Percentiles rank a stretch among this genome's conserved stretches.
These are phyloP conservation scores for Quercus alba DNA, from an alignment of 306 rosid genomes.

Conservation along the genomic window DNA sequence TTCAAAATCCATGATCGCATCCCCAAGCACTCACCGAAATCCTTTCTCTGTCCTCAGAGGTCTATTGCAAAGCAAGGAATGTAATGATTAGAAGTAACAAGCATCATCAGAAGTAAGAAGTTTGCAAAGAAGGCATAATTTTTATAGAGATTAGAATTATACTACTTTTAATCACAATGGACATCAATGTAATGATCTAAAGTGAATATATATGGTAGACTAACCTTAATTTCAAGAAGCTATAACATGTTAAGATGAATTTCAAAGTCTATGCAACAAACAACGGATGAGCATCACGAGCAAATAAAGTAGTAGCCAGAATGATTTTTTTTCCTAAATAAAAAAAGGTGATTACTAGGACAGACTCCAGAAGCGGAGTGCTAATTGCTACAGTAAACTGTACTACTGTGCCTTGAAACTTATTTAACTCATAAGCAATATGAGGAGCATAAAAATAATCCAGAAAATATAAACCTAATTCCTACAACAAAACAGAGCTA, in stretches of 20 bases:
- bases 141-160: too few species aligned
- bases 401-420: too few species aligned
- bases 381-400: neutral
- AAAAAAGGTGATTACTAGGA: too few species aligned
- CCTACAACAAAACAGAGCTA: too few species aligned
- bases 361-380: neutral
- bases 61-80: slow-evolving; percentile 33
- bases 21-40: slow-evolving; percentile 64
- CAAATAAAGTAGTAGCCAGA: neutral
- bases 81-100: too few species aligned
- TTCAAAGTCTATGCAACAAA: neutral
- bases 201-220: neutral
- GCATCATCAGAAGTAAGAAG: too few species aligned
- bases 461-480: neutral
- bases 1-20: slow-evolving; percentile 89
- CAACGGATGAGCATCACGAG: neutral
- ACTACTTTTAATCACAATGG: neutral
- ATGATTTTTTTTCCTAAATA: too few species aligned
- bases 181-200: neutral
- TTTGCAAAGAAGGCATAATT: too few species aligned
- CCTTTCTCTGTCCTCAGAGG: slow-evolving; percentile 74
- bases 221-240: neutral
- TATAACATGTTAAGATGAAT: neutral
- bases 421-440: too few species aligned
- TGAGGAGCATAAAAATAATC: too few species aligned